These are phyloP conservation scores for Luffa acutangula DNA, from an alignment of 306 rosid species.

Conservation along the genomic window DNA sequence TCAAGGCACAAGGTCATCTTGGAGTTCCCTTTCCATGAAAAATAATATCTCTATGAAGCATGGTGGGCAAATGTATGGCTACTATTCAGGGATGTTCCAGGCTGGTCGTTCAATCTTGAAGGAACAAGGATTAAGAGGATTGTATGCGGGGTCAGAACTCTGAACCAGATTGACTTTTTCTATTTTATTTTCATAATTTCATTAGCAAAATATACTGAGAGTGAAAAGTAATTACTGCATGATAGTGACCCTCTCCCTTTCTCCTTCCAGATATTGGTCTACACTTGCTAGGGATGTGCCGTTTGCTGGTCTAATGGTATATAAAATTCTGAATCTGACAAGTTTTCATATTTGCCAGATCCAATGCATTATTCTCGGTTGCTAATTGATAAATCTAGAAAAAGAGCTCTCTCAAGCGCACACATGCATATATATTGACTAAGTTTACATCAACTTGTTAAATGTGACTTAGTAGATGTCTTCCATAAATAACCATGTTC, in stretches of 20 bases:
- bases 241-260: slow-evolving; percentile 18
- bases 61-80: slow-evolving; percentile 46
- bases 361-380: background rate
- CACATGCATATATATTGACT: background rate
- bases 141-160: slow-evolving; percentile 68
- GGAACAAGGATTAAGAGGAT: slow-evolving; percentile 65
- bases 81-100: slow-evolving; percentile 75
- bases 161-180: background rate
- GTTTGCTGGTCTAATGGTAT: slow-evolving; percentile 85
- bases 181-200: background rate
- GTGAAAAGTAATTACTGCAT: background rate
- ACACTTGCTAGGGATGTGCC: slow-evolving; percentile 93
- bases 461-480: background rate
- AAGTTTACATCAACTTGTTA: background rate
- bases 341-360: background rate
- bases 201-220: background rate
- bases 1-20: slow-evolving; percentile 68
- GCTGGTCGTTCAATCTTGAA: slow-evolving; percentile 79
- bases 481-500: background rate
- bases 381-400: background rate
- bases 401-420: background rate
- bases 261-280: slow-evolving; percentile 54
- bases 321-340: background rate
- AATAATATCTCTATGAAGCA: slow-evolving; percentile 37
- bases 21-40: slow-evolving; percentile 48